A percentile compares a stretch with the other conserved stretches of the same genome.
Evolutionary conservation across 192 early-diverging fungal species (phyloP).

Genomic region (Gonapodya prolifera): DNA sequence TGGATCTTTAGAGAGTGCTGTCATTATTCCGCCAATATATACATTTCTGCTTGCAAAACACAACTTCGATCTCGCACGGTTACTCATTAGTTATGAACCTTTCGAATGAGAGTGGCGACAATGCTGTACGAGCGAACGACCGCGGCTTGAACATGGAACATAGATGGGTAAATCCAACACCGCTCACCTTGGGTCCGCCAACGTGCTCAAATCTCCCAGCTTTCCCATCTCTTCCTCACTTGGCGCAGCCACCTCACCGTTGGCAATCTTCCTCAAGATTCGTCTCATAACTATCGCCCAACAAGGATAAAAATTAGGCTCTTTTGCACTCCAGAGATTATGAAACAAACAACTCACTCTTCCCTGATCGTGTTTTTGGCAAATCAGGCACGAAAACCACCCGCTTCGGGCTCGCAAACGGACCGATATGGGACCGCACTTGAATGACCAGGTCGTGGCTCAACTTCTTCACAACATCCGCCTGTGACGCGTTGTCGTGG

Average conservation of each 20-base stretch:
- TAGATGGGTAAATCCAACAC: too few relatives aligned
- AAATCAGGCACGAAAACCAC: constrained; percentile 77
- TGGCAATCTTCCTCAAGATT: constrained; percentile 86
- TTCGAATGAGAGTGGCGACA: too few relatives aligned
- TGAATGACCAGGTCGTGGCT: constrained; percentile 38
- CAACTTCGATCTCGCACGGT: too few relatives aligned
- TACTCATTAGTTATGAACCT: too few relatives aligned
- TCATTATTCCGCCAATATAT: too few relatives aligned
- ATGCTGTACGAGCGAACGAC: too few relatives aligned
- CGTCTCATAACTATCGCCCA: constrained; percentile 60
- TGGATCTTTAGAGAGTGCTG: too few relatives aligned
- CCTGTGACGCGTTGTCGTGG: constrained; percentile 27
- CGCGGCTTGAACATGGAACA: too few relatives aligned
- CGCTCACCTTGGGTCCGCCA: constrained; percentile 63
- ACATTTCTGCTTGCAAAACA: too few relatives aligned
- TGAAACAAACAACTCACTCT: constrained; percentile 26
- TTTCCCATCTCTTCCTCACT: constrained; percentile 41
- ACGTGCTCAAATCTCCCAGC: constrained; percentile 76
- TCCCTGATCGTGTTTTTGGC: constrained; percentile 91
- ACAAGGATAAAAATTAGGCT: not conserved
- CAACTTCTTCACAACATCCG: constrained; percentile 36
- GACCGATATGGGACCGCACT: constrained; percentile 80
- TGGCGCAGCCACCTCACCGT: constrained; percentile 43
- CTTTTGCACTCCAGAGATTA: not conserved
- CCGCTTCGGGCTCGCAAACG: constrained; percentile 81